A percentile compares a stretch with the other conserved stretches of the same genome.
Conservation (phyloP, 1,139 yeast species). For the Martiniozyma asiatica region DNA sequence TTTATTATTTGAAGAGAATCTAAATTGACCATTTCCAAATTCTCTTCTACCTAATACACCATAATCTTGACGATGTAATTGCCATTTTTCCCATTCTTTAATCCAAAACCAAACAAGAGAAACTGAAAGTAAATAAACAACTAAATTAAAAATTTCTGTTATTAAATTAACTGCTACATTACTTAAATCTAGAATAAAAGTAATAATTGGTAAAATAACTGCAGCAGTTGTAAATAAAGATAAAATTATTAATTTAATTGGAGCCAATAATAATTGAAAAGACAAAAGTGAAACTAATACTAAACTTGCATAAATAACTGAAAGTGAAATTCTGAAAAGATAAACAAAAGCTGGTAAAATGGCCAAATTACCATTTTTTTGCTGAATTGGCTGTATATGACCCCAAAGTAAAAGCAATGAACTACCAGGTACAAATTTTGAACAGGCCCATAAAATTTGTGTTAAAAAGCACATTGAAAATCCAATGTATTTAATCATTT, state of each 20-base stretch:
- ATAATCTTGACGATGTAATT: slow-evolving; percentile 54
- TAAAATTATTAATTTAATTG: slow-evolving; percentile 31
- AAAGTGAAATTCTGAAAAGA: slow-evolving; percentile 62
- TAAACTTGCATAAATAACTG: slow-evolving; percentile 25
- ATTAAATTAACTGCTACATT: slow-evolving; percentile 60
- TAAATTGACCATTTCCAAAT: too few species aligned
- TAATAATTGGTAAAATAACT: slow-evolving; percentile 54
- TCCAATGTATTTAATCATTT: slow-evolving; percentile 1
- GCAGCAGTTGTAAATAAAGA: slow-evolving; percentile 49
- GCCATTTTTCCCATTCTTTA: slow-evolving; percentile 43
- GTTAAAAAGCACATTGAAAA: not conserved
- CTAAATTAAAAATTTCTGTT: slow-evolving; percentile 62
- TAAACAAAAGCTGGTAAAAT: slow-evolving; percentile 73
- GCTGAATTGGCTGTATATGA: too few species aligned
- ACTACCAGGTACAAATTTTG: slow-evolving; percentile 2
- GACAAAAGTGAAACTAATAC: slow-evolving; percentile 37
- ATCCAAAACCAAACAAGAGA: slow-evolving; percentile 84
- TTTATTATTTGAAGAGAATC: too few species aligned
- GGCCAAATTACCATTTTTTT: slow-evolving; percentile 27
- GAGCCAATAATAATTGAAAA: slow-evolving; percentile 26
- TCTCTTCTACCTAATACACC: slow-evolving; percentile 74
- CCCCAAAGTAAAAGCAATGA: slow-evolving; percentile 2
- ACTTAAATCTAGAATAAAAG: slow-evolving; percentile 70
- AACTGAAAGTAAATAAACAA: slow-evolving; percentile 60
- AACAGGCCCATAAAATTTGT: slow-evolving; percentile 1